These are phyloP conservation scores for Penicillium macrosclerotiorum DNA, from an alignment of 495 filamentous ascomycete genomes.

Conservation along the genomic window DNA sequence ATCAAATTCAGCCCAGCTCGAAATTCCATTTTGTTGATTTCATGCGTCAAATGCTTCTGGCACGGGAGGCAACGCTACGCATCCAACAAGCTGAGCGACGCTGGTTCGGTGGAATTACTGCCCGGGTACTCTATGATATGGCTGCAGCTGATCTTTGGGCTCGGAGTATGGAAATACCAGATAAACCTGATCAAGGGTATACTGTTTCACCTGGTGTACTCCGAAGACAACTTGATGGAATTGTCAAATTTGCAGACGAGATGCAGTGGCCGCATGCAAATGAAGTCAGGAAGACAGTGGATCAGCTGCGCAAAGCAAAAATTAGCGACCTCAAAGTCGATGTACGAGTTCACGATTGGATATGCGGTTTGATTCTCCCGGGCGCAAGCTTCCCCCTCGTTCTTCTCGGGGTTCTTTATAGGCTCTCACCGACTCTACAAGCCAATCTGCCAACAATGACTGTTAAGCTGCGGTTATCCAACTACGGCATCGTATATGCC, in stretches of 20 bases:
- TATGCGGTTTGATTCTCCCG: neutral
- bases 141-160: neutral
- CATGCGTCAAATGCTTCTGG: neutral
- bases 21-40: neutral
- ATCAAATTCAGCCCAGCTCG: neutral
- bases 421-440: neutral
- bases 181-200: neutral
- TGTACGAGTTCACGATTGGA: neutral
- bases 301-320: neutral
- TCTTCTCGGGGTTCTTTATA: neutral
- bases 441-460: neutral
- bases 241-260: constrained; percentile 6
- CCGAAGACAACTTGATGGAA: constrained; percentile 2
- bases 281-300: neutral
- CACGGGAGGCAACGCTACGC: neutral
- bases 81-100: neutral
- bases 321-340: neutral
- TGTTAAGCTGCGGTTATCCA: neutral
- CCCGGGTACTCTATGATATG: neutral
- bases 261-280: constrained; percentile 7
- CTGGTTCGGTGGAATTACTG: neutral
- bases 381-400: neutral
- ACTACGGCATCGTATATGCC: constrained; percentile 3
- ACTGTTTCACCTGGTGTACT: neutral
- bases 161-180: neutral